phyloP scores from a whole-genome alignment of 257 asterid genomes.

The Voacanga thouarsii region DNA sequence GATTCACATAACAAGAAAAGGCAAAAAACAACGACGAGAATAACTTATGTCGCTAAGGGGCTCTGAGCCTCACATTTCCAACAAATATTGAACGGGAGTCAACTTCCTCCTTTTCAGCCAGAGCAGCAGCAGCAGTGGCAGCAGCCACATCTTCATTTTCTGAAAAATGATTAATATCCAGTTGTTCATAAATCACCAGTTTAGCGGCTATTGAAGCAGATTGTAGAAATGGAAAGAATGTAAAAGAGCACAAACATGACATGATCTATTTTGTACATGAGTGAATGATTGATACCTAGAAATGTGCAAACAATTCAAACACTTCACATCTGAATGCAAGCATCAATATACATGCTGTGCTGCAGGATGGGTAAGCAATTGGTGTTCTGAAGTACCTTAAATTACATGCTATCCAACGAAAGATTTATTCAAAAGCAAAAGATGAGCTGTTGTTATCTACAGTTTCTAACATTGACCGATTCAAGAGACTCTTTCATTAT shows the following conservation, averaged over 20 bases:
- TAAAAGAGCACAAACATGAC: not conserved
- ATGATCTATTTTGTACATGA: not conserved
- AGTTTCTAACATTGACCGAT: not conserved
- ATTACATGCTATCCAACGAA: not conserved
- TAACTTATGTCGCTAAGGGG: slow-evolving; percentile 15
- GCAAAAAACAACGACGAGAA: not conserved
- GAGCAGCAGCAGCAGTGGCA: slow-evolving; percentile 51
- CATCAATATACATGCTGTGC: not conserved
- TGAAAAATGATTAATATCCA: not conserved
- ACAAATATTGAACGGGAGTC: slow-evolving; percentile 84
- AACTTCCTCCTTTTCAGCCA: slow-evolving; percentile 87
- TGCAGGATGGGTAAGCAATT: not conserved
- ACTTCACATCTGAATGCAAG: not conserved
- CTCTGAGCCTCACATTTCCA: slow-evolving; percentile 71
- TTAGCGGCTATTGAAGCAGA: not conserved
- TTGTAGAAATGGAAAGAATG: not conserved
- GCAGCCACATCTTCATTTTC: slow-evolving; percentile 49
- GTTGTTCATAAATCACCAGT: not conserved
- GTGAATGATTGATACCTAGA: not conserved
- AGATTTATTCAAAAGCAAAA: not conserved
- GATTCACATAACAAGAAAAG: not conserved
- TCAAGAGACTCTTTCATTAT: not conserved
- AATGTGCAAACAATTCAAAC: not conserved
- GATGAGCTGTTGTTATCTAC: not conserved
- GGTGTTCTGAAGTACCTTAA: not conserved